Evolutionary conservation across 768 basidiomycete species (phyloP).

Genomic region (Coprinopsis sp.): DNA sequence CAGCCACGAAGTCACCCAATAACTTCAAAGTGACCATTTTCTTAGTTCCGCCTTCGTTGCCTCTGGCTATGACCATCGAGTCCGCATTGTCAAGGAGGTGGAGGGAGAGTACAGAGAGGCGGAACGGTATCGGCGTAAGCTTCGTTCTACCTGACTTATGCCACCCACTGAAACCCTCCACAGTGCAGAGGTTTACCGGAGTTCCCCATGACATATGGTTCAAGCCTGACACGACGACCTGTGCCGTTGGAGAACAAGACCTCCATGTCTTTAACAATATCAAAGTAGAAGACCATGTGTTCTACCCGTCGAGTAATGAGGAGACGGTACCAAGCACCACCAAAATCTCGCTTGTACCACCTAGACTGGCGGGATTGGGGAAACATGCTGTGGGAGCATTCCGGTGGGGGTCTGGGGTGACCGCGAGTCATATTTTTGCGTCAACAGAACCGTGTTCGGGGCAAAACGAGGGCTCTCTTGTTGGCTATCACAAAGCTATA

Average conservation of each 20-base stretch:
- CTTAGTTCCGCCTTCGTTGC: slow-evolving; percentile 4
- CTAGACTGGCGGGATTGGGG: slow-evolving; percentile 13
- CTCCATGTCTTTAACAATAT: no score
- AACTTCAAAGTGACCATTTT: not conserved
- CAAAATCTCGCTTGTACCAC: slow-evolving; percentile 7
- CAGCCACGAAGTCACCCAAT: not conserved
- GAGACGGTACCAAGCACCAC: slow-evolving; percentile 21
- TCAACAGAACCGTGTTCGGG: slow-evolving; percentile 46
- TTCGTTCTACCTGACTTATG: slow-evolving; percentile 4
- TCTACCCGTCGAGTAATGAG: slow-evolving; percentile 16
- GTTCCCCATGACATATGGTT: no score
- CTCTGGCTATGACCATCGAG: slow-evolving; percentile 9
- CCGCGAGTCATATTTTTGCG: slow-evolving; percentile 42
- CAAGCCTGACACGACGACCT: no score
- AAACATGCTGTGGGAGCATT: slow-evolving; percentile 38
- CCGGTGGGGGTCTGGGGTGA: slow-evolving; percentile 45
- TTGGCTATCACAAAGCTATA: slow-evolving; percentile 48
- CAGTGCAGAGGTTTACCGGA: no score
- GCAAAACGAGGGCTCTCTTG: slow-evolving; percentile 13
- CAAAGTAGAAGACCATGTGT: no score
- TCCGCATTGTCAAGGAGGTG: slow-evolving; percentile 2
- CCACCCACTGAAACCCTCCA: no score
- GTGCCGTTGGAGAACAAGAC: no score
- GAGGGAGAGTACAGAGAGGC: not conserved
- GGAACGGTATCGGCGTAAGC: not conserved